A percentile compares a stretch with the other conserved stretches of the same genome.
Conservation (phyloP, 345 rosid species). For the Aethionema arabicum region DNA sequence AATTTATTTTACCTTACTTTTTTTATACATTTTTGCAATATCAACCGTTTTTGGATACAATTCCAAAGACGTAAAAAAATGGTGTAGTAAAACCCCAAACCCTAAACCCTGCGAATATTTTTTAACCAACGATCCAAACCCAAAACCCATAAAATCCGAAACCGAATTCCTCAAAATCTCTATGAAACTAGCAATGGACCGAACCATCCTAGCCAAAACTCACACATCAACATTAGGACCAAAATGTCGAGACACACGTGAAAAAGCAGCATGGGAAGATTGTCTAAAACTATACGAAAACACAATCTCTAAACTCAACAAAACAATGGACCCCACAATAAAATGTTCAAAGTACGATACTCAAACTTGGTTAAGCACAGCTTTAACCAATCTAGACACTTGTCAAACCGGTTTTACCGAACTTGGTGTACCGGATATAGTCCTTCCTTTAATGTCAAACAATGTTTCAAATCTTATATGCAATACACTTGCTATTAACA, state of each 20-base stretch:
- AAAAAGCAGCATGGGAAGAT: constrained; percentile 73
- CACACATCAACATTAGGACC: constrained; percentile 48
- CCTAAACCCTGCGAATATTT: constrained; percentile 68
- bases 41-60: constrained; percentile 35
- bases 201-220: constrained; percentile 47
- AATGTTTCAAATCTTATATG: constrained; percentile 68
- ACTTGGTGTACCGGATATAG: constrained; percentile 53
- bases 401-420: constrained; percentile 70
- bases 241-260: constrained; percentile 50
- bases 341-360: constrained; percentile 60
- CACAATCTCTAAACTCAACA: constrained; percentile 51
- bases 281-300: constrained; percentile 56
- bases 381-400: constrained; percentile 83
- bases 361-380: constrained; percentile 93
- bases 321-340: constrained; percentile 43
- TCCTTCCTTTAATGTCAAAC: constrained; percentile 69
- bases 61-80: constrained; percentile 36
- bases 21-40: constrained; percentile 37
- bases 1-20: constrained; percentile 29
- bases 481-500: constrained; percentile 66
- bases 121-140: constrained; percentile 37
- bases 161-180: constrained; percentile 50
- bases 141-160: constrained; percentile 33
- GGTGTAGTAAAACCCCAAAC: constrained; percentile 69
- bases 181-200: constrained; percentile 53